Base-by-base conservation (phyloP, 192 early-diverging fungal genomes). In the Backusella parvicylindrica region DNA sequence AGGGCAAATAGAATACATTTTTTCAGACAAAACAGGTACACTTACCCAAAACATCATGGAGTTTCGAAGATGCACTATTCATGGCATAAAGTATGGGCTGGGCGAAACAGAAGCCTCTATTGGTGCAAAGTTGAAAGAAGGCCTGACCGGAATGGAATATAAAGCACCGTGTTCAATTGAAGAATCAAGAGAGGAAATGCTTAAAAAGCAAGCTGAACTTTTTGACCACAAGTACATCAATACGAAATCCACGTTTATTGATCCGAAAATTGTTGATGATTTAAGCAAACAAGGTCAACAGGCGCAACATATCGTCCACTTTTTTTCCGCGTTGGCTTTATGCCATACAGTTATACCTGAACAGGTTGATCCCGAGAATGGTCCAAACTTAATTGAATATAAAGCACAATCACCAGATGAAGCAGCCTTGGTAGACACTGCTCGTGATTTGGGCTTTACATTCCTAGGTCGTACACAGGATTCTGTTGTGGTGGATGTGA, bases 391-490 rank as follows among this genome's bases (percentile, higher is more conserved):
- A 70, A 85, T 97, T 36, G 86, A 88, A 33, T 98, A 97, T 86
- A 92, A 95, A 80, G 92, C 97, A 0, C 92, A 96, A 77, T 95
- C 93, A 12, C 97, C 97, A 2, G 97, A 99, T 77, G 97, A 99
- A 77, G 90, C 94, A 0, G 96, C 97, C 3, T 83, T 99, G 40
- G 94, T 99, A 0, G 83, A 91, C 2, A 93, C 94, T 1, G 95
- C 95, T 0, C 88, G 92, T 47, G 91, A 93, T 68, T 85, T 94
- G 9, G 95, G 95, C 2, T 95, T 95, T 72, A 81, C 84, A 0
- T 97, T 96, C 82, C 31, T 93, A 53, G 87, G 90, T 3, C 91
- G 96, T 30, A 88, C 88, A 35, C 87, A 88, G 47, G 87, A 92
- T 28, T 86, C 77, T 21, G 73, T 98, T 21, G 68, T 82, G 4